Conservation (phyloP, 1,284 basidiomycete species). For the Chondrostereum purpureum region DNA sequence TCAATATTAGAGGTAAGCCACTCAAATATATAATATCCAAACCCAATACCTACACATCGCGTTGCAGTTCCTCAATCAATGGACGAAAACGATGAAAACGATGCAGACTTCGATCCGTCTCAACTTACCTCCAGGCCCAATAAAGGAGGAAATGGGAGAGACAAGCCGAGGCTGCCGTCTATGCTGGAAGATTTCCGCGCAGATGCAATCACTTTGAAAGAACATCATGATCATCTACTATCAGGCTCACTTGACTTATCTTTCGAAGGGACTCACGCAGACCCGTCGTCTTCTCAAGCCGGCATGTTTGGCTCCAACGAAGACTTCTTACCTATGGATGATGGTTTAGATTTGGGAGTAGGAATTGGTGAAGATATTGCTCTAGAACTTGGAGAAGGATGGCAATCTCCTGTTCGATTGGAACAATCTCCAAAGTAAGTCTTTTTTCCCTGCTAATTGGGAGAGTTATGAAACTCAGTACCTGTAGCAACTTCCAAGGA, state of each 20-base stretch:
- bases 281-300: conserved; percentile 51
- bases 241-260: conserved; percentile 60
- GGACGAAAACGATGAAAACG: conserved; percentile 20
- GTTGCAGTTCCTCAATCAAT: conserved; percentile 9
- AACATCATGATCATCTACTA: conserved; percentile 62
- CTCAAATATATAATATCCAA: neutral
- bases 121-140: conserved; percentile 18
- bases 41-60: conserved; percentile 1
- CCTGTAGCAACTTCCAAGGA: neutral
- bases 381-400: conserved; percentile 63
- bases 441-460: too few species aligned
- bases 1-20: conserved; percentile 34
- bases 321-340: conserved; percentile 42
- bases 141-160: conserved; percentile 25
- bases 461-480: too few species aligned
- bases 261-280: conserved; percentile 33
- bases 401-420: too few species aligned
- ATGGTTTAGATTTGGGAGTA: conserved; percentile 51
- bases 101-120: conserved; percentile 42
- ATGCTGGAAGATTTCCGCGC: conserved; percentile 39
- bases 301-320: conserved; percentile 48
- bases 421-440: conserved; percentile 17
- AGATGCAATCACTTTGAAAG: conserved; percentile 57
- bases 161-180: conserved; percentile 23
- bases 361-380: conserved; percentile 64